phyloP scores from a whole-genome alignment of 129 eudicot genomes.

The Daucus carota region DNA sequence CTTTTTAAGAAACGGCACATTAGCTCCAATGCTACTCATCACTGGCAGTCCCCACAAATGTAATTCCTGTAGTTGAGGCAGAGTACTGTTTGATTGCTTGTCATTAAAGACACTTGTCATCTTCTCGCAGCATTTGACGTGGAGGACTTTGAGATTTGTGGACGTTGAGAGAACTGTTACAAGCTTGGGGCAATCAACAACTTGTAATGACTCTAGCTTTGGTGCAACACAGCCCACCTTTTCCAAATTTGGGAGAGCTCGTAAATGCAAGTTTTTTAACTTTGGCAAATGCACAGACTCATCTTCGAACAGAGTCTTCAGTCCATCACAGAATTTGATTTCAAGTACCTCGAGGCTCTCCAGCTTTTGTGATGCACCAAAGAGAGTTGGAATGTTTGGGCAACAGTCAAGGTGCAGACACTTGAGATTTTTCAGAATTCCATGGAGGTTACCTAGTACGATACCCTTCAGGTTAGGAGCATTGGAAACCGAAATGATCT shows the following conservation, averaged over 20 bases:
- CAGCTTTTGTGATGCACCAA: constrained; percentile 20
- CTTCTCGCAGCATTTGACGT: constrained; percentile 7
- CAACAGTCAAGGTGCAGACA: constrained; percentile 22
- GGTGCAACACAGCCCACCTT: constrained; percentile 12
- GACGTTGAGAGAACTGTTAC: constrained; percentile 2
- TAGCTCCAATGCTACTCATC: not conserved
- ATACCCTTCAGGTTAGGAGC: constrained; percentile 10
- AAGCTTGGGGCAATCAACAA: constrained; percentile 11
- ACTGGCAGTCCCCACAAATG: constrained; percentile 21
- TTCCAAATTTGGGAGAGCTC: constrained; percentile 14
- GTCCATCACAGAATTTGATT: constrained; percentile 29
- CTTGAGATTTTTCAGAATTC: constrained; percentile 19
- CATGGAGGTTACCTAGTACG: constrained; percentile 7
- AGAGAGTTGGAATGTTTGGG: constrained; percentile 10
- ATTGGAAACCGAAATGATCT: constrained; percentile 19
- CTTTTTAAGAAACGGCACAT: constrained; percentile 14
- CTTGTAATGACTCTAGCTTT: constrained; percentile 1
- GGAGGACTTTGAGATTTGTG: not conserved
- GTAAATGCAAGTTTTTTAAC: constrained; percentile 22
- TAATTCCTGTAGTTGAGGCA: not conserved
- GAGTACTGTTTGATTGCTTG: not conserved
- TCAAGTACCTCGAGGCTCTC: constrained; percentile 29
- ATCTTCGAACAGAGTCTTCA: constrained; percentile 15
- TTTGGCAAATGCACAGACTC: constrained; percentile 21
- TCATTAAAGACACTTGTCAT: constrained; percentile 2